Percentiles rank a stretch among this genome's conserved stretches.
phyloP scores from a whole-genome alignment of 2,329 filamentous ascomycete genomes.

The Lachnellula occidentalis region DNA sequence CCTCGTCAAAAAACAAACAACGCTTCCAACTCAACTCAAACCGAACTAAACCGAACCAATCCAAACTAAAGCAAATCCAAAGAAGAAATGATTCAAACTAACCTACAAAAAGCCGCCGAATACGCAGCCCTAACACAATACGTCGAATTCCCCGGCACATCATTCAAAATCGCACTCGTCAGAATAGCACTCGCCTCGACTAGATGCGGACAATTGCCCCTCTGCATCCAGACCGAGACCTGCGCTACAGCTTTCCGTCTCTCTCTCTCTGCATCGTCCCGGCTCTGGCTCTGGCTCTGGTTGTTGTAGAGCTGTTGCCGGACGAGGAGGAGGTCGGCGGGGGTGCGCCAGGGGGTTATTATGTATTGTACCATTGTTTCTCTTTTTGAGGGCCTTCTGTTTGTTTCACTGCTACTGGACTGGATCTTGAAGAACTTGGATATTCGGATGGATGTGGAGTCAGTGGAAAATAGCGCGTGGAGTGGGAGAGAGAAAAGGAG shows the following conservation, averaged over 20 bases:
- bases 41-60: background rate
- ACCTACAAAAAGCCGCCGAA: slow-evolving; percentile 69
- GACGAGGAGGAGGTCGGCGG: slow-evolving; percentile 59
- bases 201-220: slow-evolving; percentile 70
- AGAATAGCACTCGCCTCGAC: slow-evolving; percentile 74
- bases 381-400: background rate
- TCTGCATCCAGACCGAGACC: slow-evolving; percentile 63
- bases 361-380: slow-evolving; percentile 61
- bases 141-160: slow-evolving; percentile 36
- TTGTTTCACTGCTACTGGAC: background rate
- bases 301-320: slow-evolving; percentile 56
- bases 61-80: background rate
- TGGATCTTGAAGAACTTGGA: too few relatives aligned
- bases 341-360: slow-evolving; percentile 68
- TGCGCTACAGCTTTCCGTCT: slow-evolving; percentile 46
- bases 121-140: slow-evolving; percentile 66
- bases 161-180: slow-evolving; percentile 62
- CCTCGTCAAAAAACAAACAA: background rate
- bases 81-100: slow-evolving; percentile 31
- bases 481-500: background rate
- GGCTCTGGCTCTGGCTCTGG: too few relatives aligned
- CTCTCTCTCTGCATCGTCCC: slow-evolving; percentile 30
- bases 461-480: too few relatives aligned
- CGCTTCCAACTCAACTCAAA: background rate
- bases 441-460: too few relatives aligned